Percentiles rank a stretch among this genome's conserved stretches.
phyloP scores from a whole-genome alignment of 306 rosid genomes.

The Amphicarpaea edgeworthii region DNA sequence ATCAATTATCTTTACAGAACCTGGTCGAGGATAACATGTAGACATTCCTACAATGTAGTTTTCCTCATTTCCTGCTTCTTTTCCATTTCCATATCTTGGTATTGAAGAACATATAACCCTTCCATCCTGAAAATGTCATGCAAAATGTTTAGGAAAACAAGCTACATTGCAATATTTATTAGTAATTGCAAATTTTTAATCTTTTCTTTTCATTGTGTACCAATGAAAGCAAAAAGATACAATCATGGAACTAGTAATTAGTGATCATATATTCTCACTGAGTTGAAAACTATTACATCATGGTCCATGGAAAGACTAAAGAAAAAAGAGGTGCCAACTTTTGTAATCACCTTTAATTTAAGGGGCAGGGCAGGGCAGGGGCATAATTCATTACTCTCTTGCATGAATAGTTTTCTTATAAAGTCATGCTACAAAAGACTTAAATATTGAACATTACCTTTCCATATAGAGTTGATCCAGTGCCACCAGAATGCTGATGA shows the following conservation, averaged over 20 bases:
- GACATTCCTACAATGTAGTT: slow-evolving; percentile 84
- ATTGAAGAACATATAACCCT: slow-evolving; percentile 70
- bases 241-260: background rate
- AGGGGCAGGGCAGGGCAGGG: too few relatives aligned
- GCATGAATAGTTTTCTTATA: background rate
- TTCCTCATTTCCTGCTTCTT: slow-evolving; percentile 73
- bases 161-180: background rate
- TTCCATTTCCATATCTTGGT: slow-evolving; percentile 73
- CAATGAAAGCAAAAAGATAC: background rate
- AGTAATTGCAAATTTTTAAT: background rate
- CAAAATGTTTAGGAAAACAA: background rate
- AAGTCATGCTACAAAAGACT: background rate
- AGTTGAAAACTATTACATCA: background rate
- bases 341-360: background rate
- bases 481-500: slow-evolving; percentile 84
- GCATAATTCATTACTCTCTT: slow-evolving; percentile 41
- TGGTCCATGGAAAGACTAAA: too few relatives aligned
- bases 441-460: slow-evolving; percentile 53
- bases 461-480: slow-evolving; percentile 69
- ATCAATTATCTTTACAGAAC: slow-evolving; percentile 64
- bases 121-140: slow-evolving; percentile 65
- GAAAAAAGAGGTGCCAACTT: background rate
- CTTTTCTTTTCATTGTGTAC: background rate
- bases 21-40: slow-evolving; percentile 74
- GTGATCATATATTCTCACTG: too few relatives aligned